Evolutionary conservation across 805 yeast genomes (phyloP).

Genomic region (Hanseniaspora singularis): DNA sequence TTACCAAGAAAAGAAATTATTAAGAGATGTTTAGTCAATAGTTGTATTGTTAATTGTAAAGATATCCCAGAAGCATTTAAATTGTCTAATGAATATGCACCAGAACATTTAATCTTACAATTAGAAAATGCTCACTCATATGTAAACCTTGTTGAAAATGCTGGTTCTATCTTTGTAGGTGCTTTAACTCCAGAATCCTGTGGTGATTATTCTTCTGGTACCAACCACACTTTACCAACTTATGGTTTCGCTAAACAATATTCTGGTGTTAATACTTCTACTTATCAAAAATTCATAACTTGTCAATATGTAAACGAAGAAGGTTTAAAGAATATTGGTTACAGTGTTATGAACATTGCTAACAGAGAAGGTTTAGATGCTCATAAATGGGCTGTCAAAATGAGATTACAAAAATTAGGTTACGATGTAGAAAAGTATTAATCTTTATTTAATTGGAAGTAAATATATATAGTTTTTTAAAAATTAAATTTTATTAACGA

Average conservation of each 20-base stretch:
- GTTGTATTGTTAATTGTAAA: constrained; percentile 62
- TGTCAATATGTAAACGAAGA: constrained; percentile 78
- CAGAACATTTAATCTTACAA: constrained; percentile 93
- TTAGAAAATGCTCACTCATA: constrained; percentile 62
- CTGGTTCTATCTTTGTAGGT: constrained; percentile 95
- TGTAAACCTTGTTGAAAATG: constrained; percentile 70
- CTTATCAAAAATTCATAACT: constrained; percentile 90
- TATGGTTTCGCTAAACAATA: constrained; percentile 97
- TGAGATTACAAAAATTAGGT: constrained; percentile 77
- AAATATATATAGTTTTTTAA: too few species aligned
- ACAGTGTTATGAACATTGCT: constrained; percentile 91
- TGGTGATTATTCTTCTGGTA: constrained; percentile 96
- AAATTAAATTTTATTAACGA: too few species aligned
- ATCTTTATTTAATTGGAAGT: neutral
- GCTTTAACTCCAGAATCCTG: constrained; percentile 94
- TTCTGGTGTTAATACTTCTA: constrained; percentile 91
- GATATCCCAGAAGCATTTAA: constrained; percentile 68
- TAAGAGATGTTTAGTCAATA: constrained; percentile 82
- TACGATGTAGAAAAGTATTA: constrained; percentile 26
- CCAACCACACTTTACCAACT: constrained; percentile 96
- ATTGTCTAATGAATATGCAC: constrained; percentile 87
- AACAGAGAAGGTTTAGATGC: constrained; percentile 95
- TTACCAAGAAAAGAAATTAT: constrained; percentile 91
- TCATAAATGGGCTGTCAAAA: constrained; percentile 92
- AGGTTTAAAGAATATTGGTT: constrained; percentile 84